These are phyloP conservation scores for Eucalyptus sp. DNA, from an alignment of 345 rosid species.

Conservation along the genomic window DNA sequence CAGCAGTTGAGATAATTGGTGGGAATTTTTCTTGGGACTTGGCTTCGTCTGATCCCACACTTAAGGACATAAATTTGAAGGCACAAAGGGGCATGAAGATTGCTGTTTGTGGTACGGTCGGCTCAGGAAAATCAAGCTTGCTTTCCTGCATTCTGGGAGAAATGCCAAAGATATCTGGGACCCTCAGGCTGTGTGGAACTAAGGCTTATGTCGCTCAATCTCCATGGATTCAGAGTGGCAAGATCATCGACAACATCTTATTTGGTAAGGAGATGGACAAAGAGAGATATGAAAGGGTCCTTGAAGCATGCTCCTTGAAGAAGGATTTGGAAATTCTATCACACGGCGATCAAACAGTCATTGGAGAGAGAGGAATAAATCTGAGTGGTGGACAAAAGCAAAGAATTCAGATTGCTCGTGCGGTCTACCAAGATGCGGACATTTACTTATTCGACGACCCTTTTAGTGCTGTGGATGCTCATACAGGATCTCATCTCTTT, in stretches of 20 bases:
- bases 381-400: slow-evolving; percentile 90
- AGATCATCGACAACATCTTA: slow-evolving; percentile 69
- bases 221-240: slow-evolving; percentile 91
- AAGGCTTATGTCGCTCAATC: slow-evolving; percentile 78
- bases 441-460: slow-evolving; percentile 85
- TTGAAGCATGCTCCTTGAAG: slow-evolving; percentile 62
- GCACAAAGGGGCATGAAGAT: slow-evolving; percentile 51
- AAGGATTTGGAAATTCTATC: slow-evolving; percentile 70
- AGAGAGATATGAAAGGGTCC: slow-evolving; percentile 43
- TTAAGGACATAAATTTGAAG: slow-evolving; percentile 39
- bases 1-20: slow-evolving; percentile 33
- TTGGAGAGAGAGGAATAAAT: slow-evolving; percentile 91
- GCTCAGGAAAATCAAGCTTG: slow-evolving; percentile 75
- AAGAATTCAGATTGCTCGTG: slow-evolving; percentile 76
- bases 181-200: slow-evolving; percentile 45
- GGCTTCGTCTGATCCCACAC: slow-evolving; percentile 23
- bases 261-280: slow-evolving; percentile 75
- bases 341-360: slow-evolving; percentile 67
- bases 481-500: slow-evolving; percentile 75
- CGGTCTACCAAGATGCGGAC: slow-evolving; percentile 79
- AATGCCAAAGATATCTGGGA: slow-evolving; percentile 54
- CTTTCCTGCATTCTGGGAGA: slow-evolving; percentile 69
- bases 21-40: slow-evolving; percentile 57
- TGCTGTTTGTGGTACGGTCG: slow-evolving; percentile 73
- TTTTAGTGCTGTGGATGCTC: slow-evolving; percentile 90